Evolutionary conservation across 257 asterid species (phyloP), one percentile per base, ranked within the genome.

Genomic region (Capsicum chinense): DNA sequence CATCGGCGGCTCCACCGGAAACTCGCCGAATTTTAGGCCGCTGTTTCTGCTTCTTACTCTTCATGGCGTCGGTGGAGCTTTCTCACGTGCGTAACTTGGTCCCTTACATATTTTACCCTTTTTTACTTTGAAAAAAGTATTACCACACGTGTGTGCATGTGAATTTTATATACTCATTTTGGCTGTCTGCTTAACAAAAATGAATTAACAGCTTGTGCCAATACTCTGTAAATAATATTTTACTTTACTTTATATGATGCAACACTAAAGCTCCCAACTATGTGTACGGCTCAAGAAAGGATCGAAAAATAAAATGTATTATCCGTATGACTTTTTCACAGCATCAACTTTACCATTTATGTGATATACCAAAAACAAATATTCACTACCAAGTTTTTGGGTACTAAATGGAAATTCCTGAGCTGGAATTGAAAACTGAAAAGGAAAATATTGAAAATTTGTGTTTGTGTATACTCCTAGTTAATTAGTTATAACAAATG

Each of bases 1-100:
- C 59, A 82, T 12, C 92, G 89, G 71, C 92, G 89, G 71, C 87
- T 85, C 83, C 93, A 95, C 93, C 92, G 98, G 42, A 94, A 94
- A 91, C 86, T 93, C 60, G 88, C 89, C 83, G 87, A 83, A 50
- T 84, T 91, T 85, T 92, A 91, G 83, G 82, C 79, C 84, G 60
- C 82, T 56, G 71, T 66, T 16, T 66, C 84, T 47, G 76, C 52
- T 59, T 17, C 74, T 37, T 26, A 26, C 33, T 21, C 13, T 26
- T 21, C 17, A 44, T 67, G 83, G 66, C 86, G 74, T 79, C 85
- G 79, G 83, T 39, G 60, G 88, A 78, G 79, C 57, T 76, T 14
- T 76, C 84, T 80, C 88, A 79, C 86, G 86, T 85, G 88, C 57
- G 84, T 48, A 67, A 67, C 52, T 44, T 50, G 16, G 62, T 39